Base-by-base conservation (phyloP, 805 yeast species). In the Cyberlindnera americana region DNA sequence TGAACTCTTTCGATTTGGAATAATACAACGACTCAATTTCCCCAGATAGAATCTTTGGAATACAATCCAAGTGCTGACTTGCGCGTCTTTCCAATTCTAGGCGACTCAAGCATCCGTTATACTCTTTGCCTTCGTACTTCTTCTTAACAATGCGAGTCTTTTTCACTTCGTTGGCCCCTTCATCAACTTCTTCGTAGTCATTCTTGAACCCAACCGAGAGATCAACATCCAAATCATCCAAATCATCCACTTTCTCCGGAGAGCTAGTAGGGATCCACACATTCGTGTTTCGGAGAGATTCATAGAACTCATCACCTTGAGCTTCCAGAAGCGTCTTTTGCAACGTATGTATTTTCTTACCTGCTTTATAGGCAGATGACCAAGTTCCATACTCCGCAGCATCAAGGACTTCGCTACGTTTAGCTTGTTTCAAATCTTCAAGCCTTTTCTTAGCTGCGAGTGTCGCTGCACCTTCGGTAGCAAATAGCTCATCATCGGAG, bases 1-100 rank as follows among this genome's bases (percentile, higher is more conserved):
- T 59, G 29, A 69, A 65, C 12, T 56, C 48, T 17, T 67, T 65
- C 0, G 89, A 88, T 19, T 67, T 46, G 3, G 60, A 61, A 50
- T 78, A 80, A 53, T 68, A 80, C 26, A 59, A 56, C 1, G 85
- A 79, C 11, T 65, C 59, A 1, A 56, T 50, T 11, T 63, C 44
- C 3, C 78, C 83, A 2, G 63, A 55, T n/a, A 77, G 56, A 16
- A 77, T 60, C 11, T 52, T 48, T 1, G 69, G 67, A 1, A 75
- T 56, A 5, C 65, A 43, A 3, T 42, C 40, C 14, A 67, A 31
- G 35, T 66, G 60, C 18, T 63, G 56, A 18, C 56, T 47, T 2
- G 61, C 55, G 33, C 61, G 56, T 3, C 38, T 24, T 14, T 57
- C 42, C 13, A 77, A 43, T 29, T 56, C 62, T 9, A 45, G 46